Base-by-base conservation (phyloP, 345 rosid species). In the Turritis glabra region DNA sequence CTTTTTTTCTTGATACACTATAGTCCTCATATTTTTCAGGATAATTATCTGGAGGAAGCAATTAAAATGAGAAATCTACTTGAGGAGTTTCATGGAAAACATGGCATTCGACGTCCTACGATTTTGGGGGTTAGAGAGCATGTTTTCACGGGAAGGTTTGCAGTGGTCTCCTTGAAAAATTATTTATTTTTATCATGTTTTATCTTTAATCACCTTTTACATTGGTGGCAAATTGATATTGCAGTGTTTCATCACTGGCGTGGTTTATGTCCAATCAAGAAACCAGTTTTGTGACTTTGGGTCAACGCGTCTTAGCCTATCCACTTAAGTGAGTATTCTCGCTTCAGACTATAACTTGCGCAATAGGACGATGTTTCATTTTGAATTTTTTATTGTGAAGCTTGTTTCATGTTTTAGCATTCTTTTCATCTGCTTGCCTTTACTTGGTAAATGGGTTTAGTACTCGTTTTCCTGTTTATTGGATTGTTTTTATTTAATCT, bases 241-340 rank as follows among this genome's bases (percentile, higher is more conserved):
- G 84, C 93, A 95, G 99, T 92, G 99, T 95, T 72, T 95, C 99
- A 62, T 95, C 98, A 69, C 81, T 95, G 76, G 99, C 99, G 37
- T 84, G 88, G 98, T 95, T 95, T 80, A 95, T 95, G 99, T 95
- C 99, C 79, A 95, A 95, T 80, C 99, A 95, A 82, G 99, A 95
- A 84, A 92, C 99, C 50, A 95, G 99, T 81, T 95, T 95, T 78
- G 99, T 95, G 66, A 95, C 99, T 52, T 74, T 95, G 79, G 99
- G 96, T 43, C 99, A 95, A 76, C 93, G 99, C 13, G 99, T 95
- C 54, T 67, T 95, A 65, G 99, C 99, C 56, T 64, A 65, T 74
- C 99, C 99, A 15, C 89, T 95, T 64, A 95, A 90, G 99, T 95
- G 83, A 90, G 98, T 83, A 44, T 51, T 8, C 58, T 57, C 4